Evolutionary conservation across 2,329 filamentous ascomycete species (phyloP), one percentile per base, ranked within the genome.

Genomic region (Ceratocystis harringtonii): DNA sequence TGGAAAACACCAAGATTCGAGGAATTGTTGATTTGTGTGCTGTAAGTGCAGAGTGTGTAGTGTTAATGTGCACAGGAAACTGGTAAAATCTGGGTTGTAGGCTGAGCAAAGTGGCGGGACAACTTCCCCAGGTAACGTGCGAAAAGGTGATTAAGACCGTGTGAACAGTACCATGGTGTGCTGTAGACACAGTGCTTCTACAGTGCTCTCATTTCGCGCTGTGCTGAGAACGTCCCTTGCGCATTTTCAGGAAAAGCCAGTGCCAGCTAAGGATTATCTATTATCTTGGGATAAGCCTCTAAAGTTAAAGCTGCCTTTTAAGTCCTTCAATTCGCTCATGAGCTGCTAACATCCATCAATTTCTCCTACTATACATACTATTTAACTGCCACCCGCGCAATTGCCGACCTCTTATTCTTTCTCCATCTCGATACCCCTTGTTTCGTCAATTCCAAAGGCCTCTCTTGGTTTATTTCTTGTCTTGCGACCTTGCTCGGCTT

Each of bases 161-260:
- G 8, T 28, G 5, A 1, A n/a, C 6, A 3, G 8, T 3, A 15
- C 1, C 1, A 32, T 8, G 8, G 1, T 3, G 7, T 5, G n/a
- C 17, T 32, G 4, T n/a, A 8, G 1, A 43, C 55, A 63, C 62
- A 63, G 62, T 63, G 62, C 12, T 3, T 8, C 4, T 19, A 63
- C 30, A 63, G 45, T 63, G 28, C 12, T n/a, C n/a, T 7, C 17
- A 32, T n/a, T 5, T 32, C 10, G 30, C 55, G 55, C 55, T 58
- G 55, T 58, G 28, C 55, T 19, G 55, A 58, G 55, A 58, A 58
- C 10, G 55, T 58, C 55, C 55, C 55, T 58, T 58, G 55, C 55
- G 28, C 55, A 36, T 58, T 28, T 58, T 58, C 55, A 58, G 55
- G 55, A 17, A 58, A 58, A 58, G 30, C 28, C 55, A 30, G 17